Evolutionary conservation across 139 green algal species (phyloP).

Genomic region (Chlorella vulgaris): DNA sequence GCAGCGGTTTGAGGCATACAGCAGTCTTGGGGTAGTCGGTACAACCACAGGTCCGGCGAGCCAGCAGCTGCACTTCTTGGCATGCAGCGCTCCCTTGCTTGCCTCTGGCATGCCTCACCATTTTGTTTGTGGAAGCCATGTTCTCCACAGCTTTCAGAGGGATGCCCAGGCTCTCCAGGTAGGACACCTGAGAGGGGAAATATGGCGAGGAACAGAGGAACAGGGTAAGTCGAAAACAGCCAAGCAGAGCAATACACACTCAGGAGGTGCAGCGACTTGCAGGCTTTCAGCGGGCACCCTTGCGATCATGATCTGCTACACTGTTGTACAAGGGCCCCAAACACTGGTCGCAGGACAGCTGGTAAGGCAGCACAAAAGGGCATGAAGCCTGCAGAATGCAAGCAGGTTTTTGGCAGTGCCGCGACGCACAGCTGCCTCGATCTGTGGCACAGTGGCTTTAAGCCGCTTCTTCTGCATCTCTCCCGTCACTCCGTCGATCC

Average conservation of each 20-base stretch:
- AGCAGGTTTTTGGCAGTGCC: background rate
- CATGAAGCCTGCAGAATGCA: background rate
- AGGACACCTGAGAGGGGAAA: slow-evolving; percentile 24
- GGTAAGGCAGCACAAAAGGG: background rate
- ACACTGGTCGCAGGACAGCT: no score
- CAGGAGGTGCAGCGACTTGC: no score
- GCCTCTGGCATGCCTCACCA: background rate
- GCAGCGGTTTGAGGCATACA: no score
- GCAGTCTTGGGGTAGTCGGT: no score
- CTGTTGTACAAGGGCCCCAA: no score
- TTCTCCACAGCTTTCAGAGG: slow-evolving; percentile 30
- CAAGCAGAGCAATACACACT: background rate
- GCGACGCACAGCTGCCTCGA: slow-evolving; percentile 25
- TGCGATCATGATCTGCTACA: no score
- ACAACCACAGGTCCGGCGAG: background rate
- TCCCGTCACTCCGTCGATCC: slow-evolving; percentile 37
- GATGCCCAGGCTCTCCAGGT: slow-evolving; percentile 32
- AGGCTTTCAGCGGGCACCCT: no score
- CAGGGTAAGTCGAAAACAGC: background rate
- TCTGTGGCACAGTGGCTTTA: slow-evolving; percentile 6
- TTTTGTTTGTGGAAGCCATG: slow-evolving; percentile 42
- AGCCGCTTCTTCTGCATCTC: slow-evolving; percentile 38
- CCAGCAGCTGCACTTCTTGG: background rate
- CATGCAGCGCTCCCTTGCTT: background rate
- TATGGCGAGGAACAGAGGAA: background rate